A percentile compares a stretch with the other conserved stretches of the same genome.
Conservation (phyloP, 106 monocot genomes). For the Platanthera zijinensis region DNA sequence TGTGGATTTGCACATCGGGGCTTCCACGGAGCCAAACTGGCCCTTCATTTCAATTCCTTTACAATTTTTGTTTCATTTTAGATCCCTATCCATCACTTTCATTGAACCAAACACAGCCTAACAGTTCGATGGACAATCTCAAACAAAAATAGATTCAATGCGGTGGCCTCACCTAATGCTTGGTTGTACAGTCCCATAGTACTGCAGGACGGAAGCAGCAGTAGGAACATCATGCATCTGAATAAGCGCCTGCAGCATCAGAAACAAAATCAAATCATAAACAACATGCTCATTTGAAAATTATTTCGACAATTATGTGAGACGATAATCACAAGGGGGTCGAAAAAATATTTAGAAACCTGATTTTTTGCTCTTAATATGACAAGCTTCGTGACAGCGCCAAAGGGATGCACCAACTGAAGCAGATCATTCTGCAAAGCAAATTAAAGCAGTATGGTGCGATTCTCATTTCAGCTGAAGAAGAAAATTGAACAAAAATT, state of each 20-base stretch:
- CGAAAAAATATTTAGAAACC: slow-evolving; percentile 13
- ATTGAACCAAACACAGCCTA: neutral
- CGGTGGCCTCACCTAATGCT: slow-evolving; percentile 41
- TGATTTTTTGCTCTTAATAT: slow-evolving; percentile 64
- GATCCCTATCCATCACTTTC: too few species aligned
- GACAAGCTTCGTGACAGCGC: slow-evolving; percentile 42
- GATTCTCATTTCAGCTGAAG: neutral
- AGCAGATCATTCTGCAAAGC: slow-evolving; percentile 53
- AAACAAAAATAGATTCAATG: neutral
- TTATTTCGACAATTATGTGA: neutral
- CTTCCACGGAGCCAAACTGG: too few species aligned
- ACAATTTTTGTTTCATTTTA: too few species aligned
- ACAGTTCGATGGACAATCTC: neutral
- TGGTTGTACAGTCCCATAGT: slow-evolving; percentile 60
- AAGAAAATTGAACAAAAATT: neutral
- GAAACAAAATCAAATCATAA: slow-evolving; percentile 1
- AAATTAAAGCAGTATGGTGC: neutral
- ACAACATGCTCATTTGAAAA: neutral
- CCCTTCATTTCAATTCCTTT: too few species aligned
- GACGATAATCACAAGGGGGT: neutral
- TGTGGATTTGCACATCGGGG: too few species aligned
- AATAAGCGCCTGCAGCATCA: slow-evolving; percentile 53
- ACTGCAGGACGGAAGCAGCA: slow-evolving; percentile 50
- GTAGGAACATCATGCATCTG: slow-evolving; percentile 73
- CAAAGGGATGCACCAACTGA: slow-evolving; percentile 55